Base-by-base conservation (phyloP, 371 early-diverging fungal genomes). In the Mucor sp. region DNA sequence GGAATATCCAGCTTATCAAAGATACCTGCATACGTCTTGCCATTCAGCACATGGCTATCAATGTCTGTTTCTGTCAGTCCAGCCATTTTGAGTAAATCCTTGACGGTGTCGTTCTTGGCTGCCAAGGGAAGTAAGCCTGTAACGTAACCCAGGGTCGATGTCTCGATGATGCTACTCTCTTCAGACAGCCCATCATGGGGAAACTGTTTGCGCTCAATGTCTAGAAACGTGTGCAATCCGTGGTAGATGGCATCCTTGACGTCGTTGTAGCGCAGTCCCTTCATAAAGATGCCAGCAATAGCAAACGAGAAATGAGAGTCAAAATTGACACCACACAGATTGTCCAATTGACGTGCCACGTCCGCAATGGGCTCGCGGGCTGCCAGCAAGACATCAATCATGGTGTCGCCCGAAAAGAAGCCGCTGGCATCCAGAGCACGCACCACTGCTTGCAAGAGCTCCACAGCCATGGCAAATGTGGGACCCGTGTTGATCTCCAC, bases 261-360 rank as follows among this genome's bases (percentile, higher is more conserved):
- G 41, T 82, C 74, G 23, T 87, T 85, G 64, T 91, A 86, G 65
- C 87, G 86, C 64, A 96, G 65, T 23, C 95, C 96, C 69, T 91
- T 93, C 74, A 95, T 74, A 23, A 97, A 76, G 6, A 89, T 85
- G 17, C 90, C 87, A 0, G 93, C 87, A 58, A 95, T 81, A 19
- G 96, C 94, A 69, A 94, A 93, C 21, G 94, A 87, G 68, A 97
- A 95, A 75, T 95, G 91, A 4, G 85, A 80, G 33, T 87, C 85
- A 79, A 95, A 96, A 70, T 88, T 89, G 62, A 95, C 83, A 9
- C 94, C 95, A 28, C 85, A 83, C n/a, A 81, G 67, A 14, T 72
- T 67, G 61, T 95, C 97, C 48, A 94, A 71, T 53, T 88, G 81
- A 50, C 77, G 77, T 12, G 89, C 86, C 3, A 85, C 86, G 60